Conservation (phyloP, 1,284 basidiomycete species). For the Apiotrichum laibachii region DNA sequence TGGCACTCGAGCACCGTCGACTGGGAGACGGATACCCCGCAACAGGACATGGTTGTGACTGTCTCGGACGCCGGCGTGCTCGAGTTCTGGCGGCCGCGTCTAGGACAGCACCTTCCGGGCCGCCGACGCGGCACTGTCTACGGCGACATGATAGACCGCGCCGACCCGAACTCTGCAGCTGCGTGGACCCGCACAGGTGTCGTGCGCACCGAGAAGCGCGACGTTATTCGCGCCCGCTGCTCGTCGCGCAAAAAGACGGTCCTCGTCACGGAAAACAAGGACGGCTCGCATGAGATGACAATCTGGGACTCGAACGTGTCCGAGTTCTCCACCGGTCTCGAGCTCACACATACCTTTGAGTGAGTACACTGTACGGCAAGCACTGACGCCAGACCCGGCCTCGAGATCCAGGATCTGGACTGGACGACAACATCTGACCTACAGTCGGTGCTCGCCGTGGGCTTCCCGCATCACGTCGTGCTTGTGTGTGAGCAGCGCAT, state of each 20-base stretch:
- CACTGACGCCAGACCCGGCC: conserved; percentile 37
- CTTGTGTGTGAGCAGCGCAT: conserved; percentile 83
- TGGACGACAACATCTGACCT: conserved; percentile 87
- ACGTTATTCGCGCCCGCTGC: conserved; percentile 68
- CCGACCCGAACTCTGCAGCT: background rate
- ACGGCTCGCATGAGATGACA: conserved; percentile 68
- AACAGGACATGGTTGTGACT: conserved; percentile 72
- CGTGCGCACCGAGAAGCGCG: conserved; percentile 66
- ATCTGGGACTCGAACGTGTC: conserved; percentile 93
- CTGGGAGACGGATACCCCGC: conserved; percentile 39
- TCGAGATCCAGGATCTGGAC: conserved; percentile 74
- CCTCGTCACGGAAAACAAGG: conserved; percentile 53
- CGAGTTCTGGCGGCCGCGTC: conserved; percentile 71
- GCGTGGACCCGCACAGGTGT: conserved; percentile 58
- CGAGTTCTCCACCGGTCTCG: conserved; percentile 86
- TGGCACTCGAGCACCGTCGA: conserved; percentile 60
- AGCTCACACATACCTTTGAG: conserved; percentile 65
- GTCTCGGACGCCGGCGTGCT: conserved; percentile 69
- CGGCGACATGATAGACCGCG: conserved; percentile 8
- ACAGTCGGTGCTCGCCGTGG: conserved; percentile 84
- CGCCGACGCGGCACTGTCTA: conserved; percentile 7
- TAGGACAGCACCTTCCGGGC: conserved; percentile 50
- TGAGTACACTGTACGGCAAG: conserved; percentile 39
- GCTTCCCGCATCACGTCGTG: conserved; percentile 71
- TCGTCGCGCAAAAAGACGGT: conserved; percentile 87